Evolutionary conservation across 169 alveolate species (phyloP).

Genomic region (Eimeria praecox): DNA sequence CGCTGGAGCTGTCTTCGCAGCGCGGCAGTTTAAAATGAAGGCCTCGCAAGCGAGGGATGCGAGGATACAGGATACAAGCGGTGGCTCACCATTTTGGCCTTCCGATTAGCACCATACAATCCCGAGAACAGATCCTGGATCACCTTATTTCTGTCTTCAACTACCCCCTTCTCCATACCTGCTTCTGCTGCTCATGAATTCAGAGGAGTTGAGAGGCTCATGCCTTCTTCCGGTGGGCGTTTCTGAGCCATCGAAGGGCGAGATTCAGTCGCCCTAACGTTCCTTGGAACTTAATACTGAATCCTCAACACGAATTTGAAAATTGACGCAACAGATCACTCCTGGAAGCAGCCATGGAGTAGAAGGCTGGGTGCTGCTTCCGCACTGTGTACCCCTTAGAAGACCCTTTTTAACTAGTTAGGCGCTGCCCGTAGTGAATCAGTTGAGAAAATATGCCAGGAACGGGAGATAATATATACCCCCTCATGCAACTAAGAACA

Average conservation of each 20-base stretch:
- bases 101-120: slow-evolving; percentile 25
- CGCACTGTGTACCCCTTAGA: not conserved
- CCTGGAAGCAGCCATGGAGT: not conserved
- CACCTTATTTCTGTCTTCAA: slow-evolving; percentile 28
- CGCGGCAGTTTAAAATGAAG: not conserved
- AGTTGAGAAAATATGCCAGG: not conserved
- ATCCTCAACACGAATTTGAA: not conserved
- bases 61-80: no score
- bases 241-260: not conserved
- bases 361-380: not conserved
- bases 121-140: slow-evolving; percentile 41
- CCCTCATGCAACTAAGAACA: not conserved
- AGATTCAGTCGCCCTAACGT: not conserved
- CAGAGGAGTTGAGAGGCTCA: not conserved
- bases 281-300: not conserved
- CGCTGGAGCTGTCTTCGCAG: not conserved
- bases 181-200: slow-evolving; percentile 42
- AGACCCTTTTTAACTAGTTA: not conserved
- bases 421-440: not conserved
- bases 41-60: not conserved
- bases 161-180: not conserved
- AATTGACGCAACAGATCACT: not conserved
- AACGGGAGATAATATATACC: not conserved
- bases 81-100: slow-evolving; percentile 66
- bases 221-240: not conserved